Conservation (phyloP, 2,329 filamentous ascomycete species). For the Stachybotrys chartarum region DNA sequence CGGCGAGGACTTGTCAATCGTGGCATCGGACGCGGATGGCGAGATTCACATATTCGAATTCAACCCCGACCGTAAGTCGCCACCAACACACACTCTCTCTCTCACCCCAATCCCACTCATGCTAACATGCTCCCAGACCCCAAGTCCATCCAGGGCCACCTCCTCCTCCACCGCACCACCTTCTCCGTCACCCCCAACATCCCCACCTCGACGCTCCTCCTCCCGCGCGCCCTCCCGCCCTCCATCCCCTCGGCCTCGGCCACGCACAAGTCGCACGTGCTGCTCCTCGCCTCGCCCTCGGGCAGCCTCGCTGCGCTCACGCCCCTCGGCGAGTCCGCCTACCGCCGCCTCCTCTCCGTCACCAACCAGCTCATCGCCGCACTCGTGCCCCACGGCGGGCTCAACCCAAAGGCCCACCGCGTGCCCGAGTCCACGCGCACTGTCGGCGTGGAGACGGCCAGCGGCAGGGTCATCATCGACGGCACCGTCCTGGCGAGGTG, state of each 20-base stretch:
- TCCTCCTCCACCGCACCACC: slow-evolving; percentile 77
- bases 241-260: slow-evolving; percentile 24
- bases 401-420: slow-evolving; percentile 79
- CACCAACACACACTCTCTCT: slow-evolving; percentile 11
- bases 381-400: slow-evolving; percentile 67
- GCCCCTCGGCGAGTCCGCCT: slow-evolving; percentile 69
- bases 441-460: slow-evolving; percentile 50
- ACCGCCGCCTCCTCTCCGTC: slow-evolving; percentile 76
- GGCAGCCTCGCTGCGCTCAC: slow-evolving; percentile 73
- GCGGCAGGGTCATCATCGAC: slow-evolving; percentile 66
- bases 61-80: slow-evolving; percentile 75
- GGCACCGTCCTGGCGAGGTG: slow-evolving; percentile 69
- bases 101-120: background rate
- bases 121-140: slow-evolving; percentile 56
- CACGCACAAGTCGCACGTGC: slow-evolving; percentile 26
- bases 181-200: slow-evolving; percentile 80
- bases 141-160: slow-evolving; percentile 82
- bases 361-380: slow-evolving; percentile 72
- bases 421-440: slow-evolving; percentile 35
- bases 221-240: slow-evolving; percentile 56
- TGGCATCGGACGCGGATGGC: slow-evolving; percentile 77
- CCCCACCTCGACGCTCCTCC: slow-evolving; percentile 65
- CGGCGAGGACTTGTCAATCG: slow-evolving; percentile 72
- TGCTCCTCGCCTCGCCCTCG: slow-evolving; percentile 68
- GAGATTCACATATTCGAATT: slow-evolving; percentile 88